Evolutionary conservation across 805 yeast species (phyloP), one percentile per base, ranked within the genome.

Genomic region (Jamesozyma lodderae): DNA sequence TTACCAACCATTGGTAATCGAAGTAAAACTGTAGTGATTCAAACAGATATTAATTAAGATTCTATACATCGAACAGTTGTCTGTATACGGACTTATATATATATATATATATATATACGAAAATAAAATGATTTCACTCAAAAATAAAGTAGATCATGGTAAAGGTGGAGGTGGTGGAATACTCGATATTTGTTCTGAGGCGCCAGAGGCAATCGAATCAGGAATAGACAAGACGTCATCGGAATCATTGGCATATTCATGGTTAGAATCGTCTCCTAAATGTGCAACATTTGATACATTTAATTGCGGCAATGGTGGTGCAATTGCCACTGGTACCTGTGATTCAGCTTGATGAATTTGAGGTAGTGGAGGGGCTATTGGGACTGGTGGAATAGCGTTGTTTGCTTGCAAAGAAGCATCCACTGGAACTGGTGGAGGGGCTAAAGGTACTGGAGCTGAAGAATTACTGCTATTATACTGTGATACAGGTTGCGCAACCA

Each of bases 361-460:
- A 6, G 68, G 68, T 14, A 67, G 50, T 11, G 72, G 67, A 10
- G 75, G 70, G 2, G 73, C 66, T 8, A 69, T 60, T 4, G 69
- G 64, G 15, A 67, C 57, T 2, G 62, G 49, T 23, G 57, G 49
- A 17, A 53, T 53, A 7, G 59, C 57, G 9, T 29, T 16, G 4
- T 29, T 13, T 18, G 18, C 23, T 17, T 29, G 22, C 11, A 29
- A 17, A 4, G 57, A 55, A 19, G 55, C 35, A 14, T 50, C 49
- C 14, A 47, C 35, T 6, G 60, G 58, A 3, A 57, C 42, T 16
- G 53, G 53, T 10, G n/a, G 6, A 6, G 32, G 6, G 11, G 22
- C 32, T 4, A 22, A 8, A 8, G 7, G 24, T 8, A 22, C 24
- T 22, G 24, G 10, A 8, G 24, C 24, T 8, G 24, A n/a, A n/a